A percentile compares a stretch with the other conserved stretches of the same genome.
These are phyloP conservation scores for Porogramme epimiltina DNA, from an alignment of 1,284 basidiomycete genomes.

Conservation along the genomic window DNA sequence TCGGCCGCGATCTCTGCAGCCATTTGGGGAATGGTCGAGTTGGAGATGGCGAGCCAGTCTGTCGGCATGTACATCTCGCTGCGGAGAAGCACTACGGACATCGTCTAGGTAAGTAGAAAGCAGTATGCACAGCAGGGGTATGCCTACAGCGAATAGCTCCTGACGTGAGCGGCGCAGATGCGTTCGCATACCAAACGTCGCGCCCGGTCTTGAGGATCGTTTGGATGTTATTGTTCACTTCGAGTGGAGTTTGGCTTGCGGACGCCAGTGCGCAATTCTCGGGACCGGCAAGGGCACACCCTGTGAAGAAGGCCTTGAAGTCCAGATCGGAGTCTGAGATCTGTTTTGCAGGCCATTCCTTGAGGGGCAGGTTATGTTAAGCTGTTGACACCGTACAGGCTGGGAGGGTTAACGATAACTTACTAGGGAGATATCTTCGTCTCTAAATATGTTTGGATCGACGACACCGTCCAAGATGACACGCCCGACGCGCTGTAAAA, in stretches of 20 bases:
- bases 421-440: slow-evolving; percentile 3
- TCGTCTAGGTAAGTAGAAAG: neutral
- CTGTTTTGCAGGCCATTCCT: slow-evolving; percentile 5
- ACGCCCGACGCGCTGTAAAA: slow-evolving; percentile 16
- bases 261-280: slow-evolving; percentile 6
- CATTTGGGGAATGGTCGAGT: too few relatives aligned
- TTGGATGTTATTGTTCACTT: slow-evolving; percentile 10
- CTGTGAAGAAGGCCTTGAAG: slow-evolving; percentile 11
- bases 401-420: neutral
- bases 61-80: slow-evolving; percentile 1
- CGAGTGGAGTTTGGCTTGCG: neutral
- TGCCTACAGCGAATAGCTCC: neutral
- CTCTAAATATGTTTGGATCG: slow-evolving; percentile 2
- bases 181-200: slow-evolving; percentile 3
- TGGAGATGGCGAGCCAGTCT: neutral
- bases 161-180: slow-evolving; percentile 7
- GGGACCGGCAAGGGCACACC: slow-evolving; percentile 18
- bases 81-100: neutral
- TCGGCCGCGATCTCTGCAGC: too few relatives aligned
- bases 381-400: neutral
- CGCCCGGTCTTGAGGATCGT: slow-evolving; percentile 5
- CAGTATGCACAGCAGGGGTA: neutral
- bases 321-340: slow-evolving; percentile 7
- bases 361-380: neutral
- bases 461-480: slow-evolving; percentile 19